These are phyloP conservation scores for Fusarium sublunatum DNA, from an alignment of 2,329 filamentous ascomycete genomes.

Conservation along the genomic window DNA sequence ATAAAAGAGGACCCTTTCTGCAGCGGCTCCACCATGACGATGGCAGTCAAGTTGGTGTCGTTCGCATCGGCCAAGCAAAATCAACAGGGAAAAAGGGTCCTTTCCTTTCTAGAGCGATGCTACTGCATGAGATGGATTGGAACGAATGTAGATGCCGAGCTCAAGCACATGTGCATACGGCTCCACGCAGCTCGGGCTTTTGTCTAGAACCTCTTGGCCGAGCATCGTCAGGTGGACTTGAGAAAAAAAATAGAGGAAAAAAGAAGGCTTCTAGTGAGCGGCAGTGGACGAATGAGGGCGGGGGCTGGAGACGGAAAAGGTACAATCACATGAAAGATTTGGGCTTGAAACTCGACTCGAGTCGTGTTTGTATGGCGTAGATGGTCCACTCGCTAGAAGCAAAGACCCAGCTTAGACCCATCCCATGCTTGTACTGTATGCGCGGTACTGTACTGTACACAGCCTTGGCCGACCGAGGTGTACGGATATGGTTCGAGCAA, in stretches of 20 bases:
- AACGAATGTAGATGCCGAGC: background rate
- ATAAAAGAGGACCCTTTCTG: conserved; percentile 37
- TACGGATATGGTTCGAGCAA: conserved; percentile 23
- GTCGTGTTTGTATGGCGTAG: conserved; percentile 31
- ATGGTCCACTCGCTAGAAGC: conserved; percentile 26
- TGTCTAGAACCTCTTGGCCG: background rate
- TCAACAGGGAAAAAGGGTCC: conserved; percentile 5
- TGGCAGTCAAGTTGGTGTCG: conserved; percentile 9
- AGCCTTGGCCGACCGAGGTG: conserved; percentile 9
- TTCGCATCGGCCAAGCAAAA: conserved; percentile 19
- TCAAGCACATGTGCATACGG: background rate
- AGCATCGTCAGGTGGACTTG: conserved; percentile 24
- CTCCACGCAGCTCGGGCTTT: conserved; percentile 3
- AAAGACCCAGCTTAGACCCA: background rate
- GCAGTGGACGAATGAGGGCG: conserved; percentile 19
- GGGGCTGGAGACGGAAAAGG: conserved; percentile 25
- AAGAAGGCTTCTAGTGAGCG: conserved; percentile 16
- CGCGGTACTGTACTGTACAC: conserved; percentile 2
- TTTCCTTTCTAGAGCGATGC: too few species aligned
- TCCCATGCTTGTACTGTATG: conserved; percentile 22
- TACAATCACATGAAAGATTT: conserved; percentile 29
- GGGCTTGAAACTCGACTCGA: conserved; percentile 9
- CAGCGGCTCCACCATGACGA: conserved; percentile 41
- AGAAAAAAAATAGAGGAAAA: conserved; percentile 9
- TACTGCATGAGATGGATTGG: conserved; percentile 12